Percentiles rank a stretch among this genome's conserved stretches.
phyloP scores from a whole-genome alignment of 2,329 filamentous ascomycete genomes.

The Xylaria sp. region DNA sequence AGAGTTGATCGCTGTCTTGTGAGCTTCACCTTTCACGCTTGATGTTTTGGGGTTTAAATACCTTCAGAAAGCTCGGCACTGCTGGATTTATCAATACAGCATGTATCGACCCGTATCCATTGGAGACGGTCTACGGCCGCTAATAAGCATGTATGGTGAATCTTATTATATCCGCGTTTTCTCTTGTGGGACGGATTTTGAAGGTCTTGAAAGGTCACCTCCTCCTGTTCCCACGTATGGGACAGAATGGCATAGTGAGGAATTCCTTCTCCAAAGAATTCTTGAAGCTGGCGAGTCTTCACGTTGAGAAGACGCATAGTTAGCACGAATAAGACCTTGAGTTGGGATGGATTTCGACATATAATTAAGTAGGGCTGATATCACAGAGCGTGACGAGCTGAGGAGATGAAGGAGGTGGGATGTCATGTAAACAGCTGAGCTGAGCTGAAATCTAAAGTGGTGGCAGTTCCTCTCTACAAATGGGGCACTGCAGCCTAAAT shows the following conservation, averaged over 20 bases:
- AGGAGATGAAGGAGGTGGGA: neutral
- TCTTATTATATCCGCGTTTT: slow-evolving; percentile 28
- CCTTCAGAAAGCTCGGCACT: slow-evolving; percentile 38
- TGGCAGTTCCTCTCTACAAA: slow-evolving; percentile 89
- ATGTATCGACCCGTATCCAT: slow-evolving; percentile 39
- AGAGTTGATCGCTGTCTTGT: slow-evolving; percentile 32
- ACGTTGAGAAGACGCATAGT: slow-evolving; percentile 29
- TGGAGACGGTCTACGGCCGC: slow-evolving; percentile 17
- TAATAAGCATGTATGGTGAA: slow-evolving; percentile 30
- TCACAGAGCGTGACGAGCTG: neutral
- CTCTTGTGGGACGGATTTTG: slow-evolving; percentile 7
- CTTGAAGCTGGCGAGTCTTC: slow-evolving; percentile 14
- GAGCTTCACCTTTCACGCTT: neutral
- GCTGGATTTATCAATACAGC: slow-evolving; percentile 39
- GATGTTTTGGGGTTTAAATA: neutral
- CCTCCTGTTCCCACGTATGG: slow-evolving; percentile 34
- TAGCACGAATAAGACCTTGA: neutral
- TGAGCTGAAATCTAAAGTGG: slow-evolving; percentile 68
- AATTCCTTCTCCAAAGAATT: slow-evolving; percentile 1
- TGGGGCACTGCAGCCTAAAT: slow-evolving; percentile 91
- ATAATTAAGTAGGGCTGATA: neutral
- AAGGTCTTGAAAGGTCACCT: slow-evolving; percentile 37
- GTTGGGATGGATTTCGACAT: neutral
- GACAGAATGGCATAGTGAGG: slow-evolving; percentile 34
- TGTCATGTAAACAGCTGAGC: neutral